Conservation (phyloP, 2,329 filamentous ascomycete species). For the Chaetomiaceae sp. region DNA sequence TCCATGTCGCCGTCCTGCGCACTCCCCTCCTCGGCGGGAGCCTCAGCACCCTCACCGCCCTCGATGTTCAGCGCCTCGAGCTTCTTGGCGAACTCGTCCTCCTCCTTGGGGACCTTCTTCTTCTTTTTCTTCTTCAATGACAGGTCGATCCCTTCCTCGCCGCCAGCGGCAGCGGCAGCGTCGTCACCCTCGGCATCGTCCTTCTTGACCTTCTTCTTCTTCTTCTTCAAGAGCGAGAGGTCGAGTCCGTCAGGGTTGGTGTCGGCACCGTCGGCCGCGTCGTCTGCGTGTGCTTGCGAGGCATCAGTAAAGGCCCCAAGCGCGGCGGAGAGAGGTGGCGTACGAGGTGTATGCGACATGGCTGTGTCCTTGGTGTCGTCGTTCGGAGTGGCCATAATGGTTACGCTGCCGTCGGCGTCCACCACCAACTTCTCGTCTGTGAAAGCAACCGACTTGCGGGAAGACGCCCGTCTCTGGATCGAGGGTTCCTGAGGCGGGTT, state of each 20-base stretch:
- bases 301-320: constrained; percentile 50
- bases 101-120: constrained; percentile 52
- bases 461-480: constrained; percentile 31
- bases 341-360: constrained; percentile 69
- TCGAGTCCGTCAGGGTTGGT: constrained; percentile 45
- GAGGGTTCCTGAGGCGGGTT: constrained; percentile 26
- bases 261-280: constrained; percentile 43
- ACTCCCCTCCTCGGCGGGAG: constrained; percentile 42
- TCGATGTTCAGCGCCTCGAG: constrained; percentile 33
- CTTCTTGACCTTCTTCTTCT: constrained; percentile 64
- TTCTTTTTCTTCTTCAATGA: constrained; percentile 77
- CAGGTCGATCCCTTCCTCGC: constrained; percentile 44
- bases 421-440: constrained; percentile 82
- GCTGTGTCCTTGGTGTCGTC: constrained; percentile 76
- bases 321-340: constrained; percentile 51
- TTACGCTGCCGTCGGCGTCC: constrained; percentile 82
- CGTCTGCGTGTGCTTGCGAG: constrained; percentile 42
- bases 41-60: constrained; percentile 52
- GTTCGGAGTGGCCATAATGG: constrained; percentile 61
- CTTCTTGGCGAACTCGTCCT: constrained; percentile 29
- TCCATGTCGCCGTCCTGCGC: constrained; percentile 71
- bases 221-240: constrained; percentile 61
- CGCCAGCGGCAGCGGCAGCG: constrained; percentile 35
- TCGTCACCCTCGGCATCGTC: constrained; percentile 46
- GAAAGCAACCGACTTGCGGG: constrained; percentile 91